Evolutionary conservation across 2,329 filamentous ascomycete genomes (phyloP).

Genomic region (Scorias spongiosa): DNA sequence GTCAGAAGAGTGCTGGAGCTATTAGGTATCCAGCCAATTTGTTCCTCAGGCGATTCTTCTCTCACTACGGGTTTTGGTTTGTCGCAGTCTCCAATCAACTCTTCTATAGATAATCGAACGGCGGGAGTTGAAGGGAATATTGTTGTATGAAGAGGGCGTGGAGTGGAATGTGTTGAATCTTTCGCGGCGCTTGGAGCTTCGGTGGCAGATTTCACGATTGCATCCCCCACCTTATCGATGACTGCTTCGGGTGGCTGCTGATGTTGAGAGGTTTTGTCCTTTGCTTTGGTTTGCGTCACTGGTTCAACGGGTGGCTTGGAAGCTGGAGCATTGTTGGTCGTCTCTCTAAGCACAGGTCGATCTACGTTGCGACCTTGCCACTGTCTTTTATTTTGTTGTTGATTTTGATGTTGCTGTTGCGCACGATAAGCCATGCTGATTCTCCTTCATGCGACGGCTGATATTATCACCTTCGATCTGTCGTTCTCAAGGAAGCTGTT

Average conservation of each 20-base stretch:
- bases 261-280: conserved; percentile 37
- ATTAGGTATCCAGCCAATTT: conserved; percentile 42
- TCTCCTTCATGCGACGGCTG: background rate
- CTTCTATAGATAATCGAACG: conserved; percentile 42
- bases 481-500: conserved; percentile 11
- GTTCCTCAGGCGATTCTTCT: conserved; percentile 42
- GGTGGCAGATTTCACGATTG: conserved; percentile 1
- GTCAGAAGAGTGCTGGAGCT: conserved; percentile 28
- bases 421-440: conserved; percentile 1
- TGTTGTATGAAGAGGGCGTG: conserved; percentile 14
- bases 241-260: background rate
- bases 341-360: conserved; percentile 8
- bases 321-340: conserved; percentile 12
- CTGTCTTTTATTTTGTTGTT: conserved; percentile 7
- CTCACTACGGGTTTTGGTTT: conserved; percentile 32
- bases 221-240: conserved; percentile 2
- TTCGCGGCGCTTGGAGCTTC: background rate
- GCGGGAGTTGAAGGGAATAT: conserved; percentile 42
- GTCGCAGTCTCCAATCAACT: conserved; percentile 46
- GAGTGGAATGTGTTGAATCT: conserved; percentile 5
- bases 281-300: conserved; percentile 37
- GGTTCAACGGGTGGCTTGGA: conserved; percentile 31
- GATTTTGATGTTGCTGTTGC: conserved; percentile 7
- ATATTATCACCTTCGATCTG: background rate
- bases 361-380: conserved; percentile 11